Evolutionary conservation across 108 stramenopile genomes (phyloP).

Genomic region (Conticribra weissflogii): DNA sequence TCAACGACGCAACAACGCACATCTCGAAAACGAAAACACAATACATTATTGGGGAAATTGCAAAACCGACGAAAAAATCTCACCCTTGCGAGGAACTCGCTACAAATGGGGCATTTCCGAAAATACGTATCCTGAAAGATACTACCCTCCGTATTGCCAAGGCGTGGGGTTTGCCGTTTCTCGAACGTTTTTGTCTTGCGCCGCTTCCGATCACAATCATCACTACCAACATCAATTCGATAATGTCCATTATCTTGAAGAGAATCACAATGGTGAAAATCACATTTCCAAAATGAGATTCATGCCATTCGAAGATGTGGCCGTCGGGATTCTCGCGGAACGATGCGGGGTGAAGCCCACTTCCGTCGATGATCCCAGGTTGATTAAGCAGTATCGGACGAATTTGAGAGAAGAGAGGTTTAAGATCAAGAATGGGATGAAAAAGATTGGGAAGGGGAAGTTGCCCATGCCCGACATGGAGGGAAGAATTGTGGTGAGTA

Average conservation of each 20-base stretch:
- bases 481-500: neutral
- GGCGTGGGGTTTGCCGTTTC: constrained; percentile 45
- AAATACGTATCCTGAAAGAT: constrained; percentile 24
- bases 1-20: constrained; percentile 1
- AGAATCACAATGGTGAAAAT: neutral
- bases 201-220: neutral
- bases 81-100: neutral
- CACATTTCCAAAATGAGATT: constrained; percentile 7
- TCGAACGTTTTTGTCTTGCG: constrained; percentile 16
- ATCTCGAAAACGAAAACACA: neutral
- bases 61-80: neutral
- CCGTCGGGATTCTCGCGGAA: constrained; percentile 31
- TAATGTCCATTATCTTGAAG: no score
- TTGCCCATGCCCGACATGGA: neutral
- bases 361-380: neutral
- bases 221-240: neutral
- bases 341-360: constrained; percentile 12
- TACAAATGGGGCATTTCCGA: constrained; percentile 24
- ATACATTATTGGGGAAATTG: constrained; percentile 1
- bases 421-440: neutral
- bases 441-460: neutral
- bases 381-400: neutral
- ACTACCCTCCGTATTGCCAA: constrained; percentile 34
- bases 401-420: neutral
- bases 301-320: constrained; percentile 49